phyloP scores from a whole-genome alignment of 148 eudicot genomes.

The Diospyros lotus region DNA sequence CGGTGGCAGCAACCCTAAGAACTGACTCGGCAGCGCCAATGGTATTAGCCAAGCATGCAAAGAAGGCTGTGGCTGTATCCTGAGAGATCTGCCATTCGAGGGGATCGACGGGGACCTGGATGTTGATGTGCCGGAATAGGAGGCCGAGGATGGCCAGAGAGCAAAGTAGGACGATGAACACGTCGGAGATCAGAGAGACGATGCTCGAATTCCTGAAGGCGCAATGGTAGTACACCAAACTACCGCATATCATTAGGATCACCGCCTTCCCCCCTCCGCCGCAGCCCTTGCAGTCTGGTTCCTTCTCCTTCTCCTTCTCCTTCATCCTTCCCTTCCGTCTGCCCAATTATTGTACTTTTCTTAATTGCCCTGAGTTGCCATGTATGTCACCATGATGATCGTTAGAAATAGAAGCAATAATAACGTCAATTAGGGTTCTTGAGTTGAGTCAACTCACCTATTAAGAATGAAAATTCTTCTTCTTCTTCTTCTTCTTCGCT shows the following conservation, averaged over 20 bases:
- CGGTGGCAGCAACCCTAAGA: constrained; percentile 91
- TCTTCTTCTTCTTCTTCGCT: too few species aligned
- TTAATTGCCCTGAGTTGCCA: too few species aligned
- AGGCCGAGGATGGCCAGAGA: constrained; percentile 97
- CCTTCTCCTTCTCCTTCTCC: constrained; percentile 18
- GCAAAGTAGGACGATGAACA: constrained; percentile 85
- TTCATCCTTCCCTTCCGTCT: background rate
- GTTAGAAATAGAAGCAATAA: too few species aligned
- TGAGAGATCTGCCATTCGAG: constrained; percentile 97
- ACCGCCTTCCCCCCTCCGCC: constrained; percentile 39
- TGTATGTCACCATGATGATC: too few species aligned
- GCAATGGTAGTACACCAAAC: constrained; percentile 82
- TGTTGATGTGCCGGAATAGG: constrained; percentile 86
- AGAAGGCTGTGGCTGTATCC: constrained; percentile 62
- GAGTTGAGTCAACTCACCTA: too few species aligned
- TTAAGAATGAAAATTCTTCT: too few species aligned
- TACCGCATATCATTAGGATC: constrained; percentile 58
- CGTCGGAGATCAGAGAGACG: constrained; percentile 78
- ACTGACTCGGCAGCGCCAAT: constrained; percentile 99
- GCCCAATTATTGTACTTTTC: background rate
- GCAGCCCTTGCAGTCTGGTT: too few species aligned
- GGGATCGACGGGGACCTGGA: constrained; percentile 88
- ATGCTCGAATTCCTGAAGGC: constrained; percentile 63
- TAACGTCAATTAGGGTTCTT: too few species aligned
- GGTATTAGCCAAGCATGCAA: constrained; percentile 91